Percentiles rank a stretch among this genome's conserved stretches.
Evolutionary conservation across 805 yeast species (phyloP).

Genomic region (Candida peoriensis): DNA sequence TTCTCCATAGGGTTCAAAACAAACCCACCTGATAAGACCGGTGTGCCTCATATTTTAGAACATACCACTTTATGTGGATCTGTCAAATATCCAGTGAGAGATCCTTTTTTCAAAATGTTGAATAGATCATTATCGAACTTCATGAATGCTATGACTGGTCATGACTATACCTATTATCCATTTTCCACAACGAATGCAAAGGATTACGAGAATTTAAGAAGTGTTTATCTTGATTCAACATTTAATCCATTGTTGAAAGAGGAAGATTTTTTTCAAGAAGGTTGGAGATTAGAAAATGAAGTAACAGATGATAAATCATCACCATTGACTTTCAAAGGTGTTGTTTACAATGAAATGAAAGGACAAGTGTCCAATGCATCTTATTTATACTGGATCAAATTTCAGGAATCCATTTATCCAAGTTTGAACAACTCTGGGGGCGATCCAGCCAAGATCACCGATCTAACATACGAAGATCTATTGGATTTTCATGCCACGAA

Average conservation of each 20-base stretch:
- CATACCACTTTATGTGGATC: constrained; percentile 97
- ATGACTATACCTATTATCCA: constrained; percentile 93
- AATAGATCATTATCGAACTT: constrained; percentile 91
- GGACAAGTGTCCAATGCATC: constrained; percentile 91
- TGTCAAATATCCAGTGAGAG: constrained; percentile 84
- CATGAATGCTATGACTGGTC: constrained; percentile 99
- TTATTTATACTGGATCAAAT: constrained; percentile 78
- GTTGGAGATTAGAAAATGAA: constrained; percentile 90
- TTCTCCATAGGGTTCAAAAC: constrained; percentile 89
- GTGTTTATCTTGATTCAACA: constrained; percentile 84
- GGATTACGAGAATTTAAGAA: constrained; percentile 80
- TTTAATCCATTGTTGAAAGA: constrained; percentile 72
- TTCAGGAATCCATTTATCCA: constrained; percentile 79
- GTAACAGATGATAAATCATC: constrained; percentile 49
- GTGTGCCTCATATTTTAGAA: constrained; percentile 93
- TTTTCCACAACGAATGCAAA: constrained; percentile 87
- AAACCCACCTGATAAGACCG: constrained; percentile 91
- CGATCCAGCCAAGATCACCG: constrained; percentile 78
- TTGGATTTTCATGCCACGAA: constrained; percentile 66
- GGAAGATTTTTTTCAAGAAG: constrained; percentile 90
- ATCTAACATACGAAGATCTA: constrained; percentile 68
- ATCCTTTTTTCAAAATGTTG: constrained; percentile 96
- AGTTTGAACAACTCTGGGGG: constrained; percentile 90
- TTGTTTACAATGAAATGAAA: constrained; percentile 97
- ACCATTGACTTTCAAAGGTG: constrained; percentile 82